phyloP scores from a whole-genome alignment of 371 early-diverging fungal genomes.

The Actinomortierella wolfii region DNA sequence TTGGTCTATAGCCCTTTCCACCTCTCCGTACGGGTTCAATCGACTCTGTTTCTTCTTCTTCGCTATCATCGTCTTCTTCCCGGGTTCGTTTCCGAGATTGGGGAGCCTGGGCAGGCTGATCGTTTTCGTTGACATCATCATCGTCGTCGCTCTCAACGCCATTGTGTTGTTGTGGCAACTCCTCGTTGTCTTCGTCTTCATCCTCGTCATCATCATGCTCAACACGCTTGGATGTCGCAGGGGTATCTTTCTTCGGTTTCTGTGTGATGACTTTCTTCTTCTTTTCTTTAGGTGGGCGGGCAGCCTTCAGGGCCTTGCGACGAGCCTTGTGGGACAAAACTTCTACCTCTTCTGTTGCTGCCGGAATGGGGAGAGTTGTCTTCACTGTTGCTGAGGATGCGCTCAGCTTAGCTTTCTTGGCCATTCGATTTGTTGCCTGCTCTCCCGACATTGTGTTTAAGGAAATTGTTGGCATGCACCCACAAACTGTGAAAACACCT shows the following conservation, averaged over 20 bases:
- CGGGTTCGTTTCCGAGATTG: conserved; percentile 2
- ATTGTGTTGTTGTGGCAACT: too few species aligned
- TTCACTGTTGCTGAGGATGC: conserved; percentile 7
- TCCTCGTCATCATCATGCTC: too few species aligned
- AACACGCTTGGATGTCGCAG: too few species aligned
- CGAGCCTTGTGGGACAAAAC: conserved; percentile 25
- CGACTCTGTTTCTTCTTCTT: conserved; percentile 1
- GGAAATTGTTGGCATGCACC: too few species aligned
- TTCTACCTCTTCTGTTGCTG: too few species aligned
- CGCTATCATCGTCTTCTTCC: conserved; percentile 7
- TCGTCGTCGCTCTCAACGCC: neutral
- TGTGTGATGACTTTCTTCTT: neutral
- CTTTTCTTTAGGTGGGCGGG: neutral
- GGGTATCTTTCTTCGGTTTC: neutral
- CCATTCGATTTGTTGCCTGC: conserved; percentile 29
- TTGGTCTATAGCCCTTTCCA: conserved; percentile 35
- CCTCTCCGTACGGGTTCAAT: conserved; percentile 20
- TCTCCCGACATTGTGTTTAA: too few species aligned
- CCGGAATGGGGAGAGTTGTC: conserved; percentile 6
- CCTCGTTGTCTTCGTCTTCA: conserved; percentile 19
- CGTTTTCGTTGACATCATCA: neutral
- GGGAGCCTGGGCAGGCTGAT: neutral
- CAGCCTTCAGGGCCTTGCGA: conserved; percentile 16
- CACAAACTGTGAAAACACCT: too few species aligned
- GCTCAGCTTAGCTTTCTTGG: conserved; percentile 35